Evolutionary conservation across 1,139 yeast genomes (phyloP), one percentile per base, ranked within the genome.

Genomic region (Pneumocystis carinii): DNA sequence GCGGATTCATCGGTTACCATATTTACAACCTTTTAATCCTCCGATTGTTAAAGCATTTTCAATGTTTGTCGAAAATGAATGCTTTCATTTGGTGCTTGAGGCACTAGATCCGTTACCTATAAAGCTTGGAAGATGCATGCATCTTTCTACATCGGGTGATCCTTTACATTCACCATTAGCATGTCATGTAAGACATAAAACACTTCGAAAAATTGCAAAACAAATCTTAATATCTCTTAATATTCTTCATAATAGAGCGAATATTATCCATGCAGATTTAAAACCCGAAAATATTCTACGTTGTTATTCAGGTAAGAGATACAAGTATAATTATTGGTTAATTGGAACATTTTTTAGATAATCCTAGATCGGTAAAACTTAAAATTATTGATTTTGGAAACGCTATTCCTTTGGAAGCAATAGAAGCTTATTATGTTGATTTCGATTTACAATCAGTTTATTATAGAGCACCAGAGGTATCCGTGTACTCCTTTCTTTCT

Each of bases 211-310:
- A 29, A 57, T 57, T 24, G 59, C 59, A 24, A 57, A 19, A 12
- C 59, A 57, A 57, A 27, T 57, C 17, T 39, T 57, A 19, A 24
- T 37, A 19, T 37, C 59, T 37, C 42, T 57, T 39, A 39, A 37
- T 39, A 37, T 57, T 57, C 61, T 61, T 36, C 62, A 61, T 57
- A 53, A 86, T 71, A 90, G 86, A 72, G 77, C 87, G 70, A 84
- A 83, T 65, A 77, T 88, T 63, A 85, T 89, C 62, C 96, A 89
- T 72, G 89, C 96, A 0, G 96, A 89, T 73, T 75, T 86, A 68
- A 86, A 86, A 71, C 96, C 96, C 0, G 96, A 89, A 72, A 89
- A 89, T 72, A 85, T 89, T 48, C 74, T 89, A 56, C 61, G 63
- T 15, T 29, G 59, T 24, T 64, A 62, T 39, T 39, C 42, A 57